Percentiles rank a stretch among this genome's conserved stretches.
These are phyloP conservation scores for Elongisporangium prolatum DNA, from an alignment of 352 stramenopile genomes.

Conservation along the genomic window DNA sequence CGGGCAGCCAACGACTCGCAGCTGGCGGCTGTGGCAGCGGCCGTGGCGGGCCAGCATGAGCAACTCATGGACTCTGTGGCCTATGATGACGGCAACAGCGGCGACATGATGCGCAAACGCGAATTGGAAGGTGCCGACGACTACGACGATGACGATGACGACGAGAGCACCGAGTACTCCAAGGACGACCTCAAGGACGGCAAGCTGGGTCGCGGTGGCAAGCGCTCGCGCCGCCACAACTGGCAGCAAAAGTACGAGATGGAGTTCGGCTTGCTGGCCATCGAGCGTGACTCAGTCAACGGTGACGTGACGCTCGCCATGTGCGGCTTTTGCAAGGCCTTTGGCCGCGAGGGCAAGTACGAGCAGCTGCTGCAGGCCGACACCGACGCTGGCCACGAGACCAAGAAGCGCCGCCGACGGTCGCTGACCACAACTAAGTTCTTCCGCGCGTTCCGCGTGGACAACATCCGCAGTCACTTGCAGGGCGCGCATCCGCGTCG, in stretches of 20 bases:
- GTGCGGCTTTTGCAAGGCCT: conserved; percentile 82
- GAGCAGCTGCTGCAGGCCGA: conserved; percentile 63
- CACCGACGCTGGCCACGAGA: conserved; percentile 40
- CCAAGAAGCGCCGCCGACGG: conserved; percentile 69
- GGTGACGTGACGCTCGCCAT: conserved; percentile 75
- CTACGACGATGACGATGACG: conserved; percentile 41
- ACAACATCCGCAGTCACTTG: conserved; percentile 85
- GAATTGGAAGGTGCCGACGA: conserved; percentile 28
- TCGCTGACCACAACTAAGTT: conserved; percentile 86
- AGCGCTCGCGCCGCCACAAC: conserved; percentile 60
- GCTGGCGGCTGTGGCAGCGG: neutral
- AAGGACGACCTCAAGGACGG: conserved; percentile 20
- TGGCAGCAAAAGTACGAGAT: conserved; percentile 83
- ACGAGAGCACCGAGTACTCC: conserved; percentile 15
- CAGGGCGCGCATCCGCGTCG: conserved; percentile 67
- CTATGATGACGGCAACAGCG: conserved; percentile 16
- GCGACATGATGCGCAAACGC: conserved; percentile 29
- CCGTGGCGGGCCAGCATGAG: conserved; percentile 16
- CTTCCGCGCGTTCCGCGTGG: conserved; percentile 78
- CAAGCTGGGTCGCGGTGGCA: conserved; percentile 24
- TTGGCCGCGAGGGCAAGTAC: conserved; percentile 73
- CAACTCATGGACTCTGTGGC: conserved; percentile 36
- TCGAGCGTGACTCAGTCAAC: conserved; percentile 60
- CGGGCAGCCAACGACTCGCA: neutral
- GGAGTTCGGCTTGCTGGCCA: conserved; percentile 68